Evolutionary conservation across 192 early-diverging fungal species (phyloP).

Genomic region (Entomortierella parvispora): DNA sequence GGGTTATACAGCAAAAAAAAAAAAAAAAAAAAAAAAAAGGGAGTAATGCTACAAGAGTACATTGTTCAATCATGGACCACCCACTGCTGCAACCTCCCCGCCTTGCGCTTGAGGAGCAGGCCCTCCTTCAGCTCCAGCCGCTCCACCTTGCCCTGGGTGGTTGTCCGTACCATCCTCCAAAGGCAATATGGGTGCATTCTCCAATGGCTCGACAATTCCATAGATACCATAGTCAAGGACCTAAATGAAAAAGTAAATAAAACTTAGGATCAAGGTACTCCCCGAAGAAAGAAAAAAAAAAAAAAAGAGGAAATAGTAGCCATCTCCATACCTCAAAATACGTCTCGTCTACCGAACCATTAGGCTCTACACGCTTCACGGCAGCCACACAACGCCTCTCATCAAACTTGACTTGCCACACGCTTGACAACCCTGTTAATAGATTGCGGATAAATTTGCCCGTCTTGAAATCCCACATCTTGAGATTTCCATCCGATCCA

Average conservation of each 20-base stretch:
- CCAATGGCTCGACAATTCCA: slow-evolving; percentile 62
- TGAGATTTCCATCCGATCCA: slow-evolving; percentile 93
- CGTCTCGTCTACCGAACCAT: slow-evolving; percentile 58
- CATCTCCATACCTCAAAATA: slow-evolving; percentile 74
- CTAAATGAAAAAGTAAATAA: slow-evolving; percentile 4
- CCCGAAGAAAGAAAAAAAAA: background rate
- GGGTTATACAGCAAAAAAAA: no score
- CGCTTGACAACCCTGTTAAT: slow-evolving; percentile 80
- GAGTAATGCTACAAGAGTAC: no score
- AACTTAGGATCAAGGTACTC: slow-evolving; percentile 4
- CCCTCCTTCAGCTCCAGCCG: background rate
- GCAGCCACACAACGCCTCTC: slow-evolving; percentile 83
- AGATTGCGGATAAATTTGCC: slow-evolving; percentile 88
- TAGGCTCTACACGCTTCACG: slow-evolving; percentile 62
- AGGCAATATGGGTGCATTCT: slow-evolving; percentile 39
- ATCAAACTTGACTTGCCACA: slow-evolving; percentile 97
- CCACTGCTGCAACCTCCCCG: background rate
- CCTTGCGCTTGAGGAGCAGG: background rate
- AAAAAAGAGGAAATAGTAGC: background rate
- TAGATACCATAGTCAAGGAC: slow-evolving; percentile 77
- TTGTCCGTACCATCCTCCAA: slow-evolving; percentile 6
- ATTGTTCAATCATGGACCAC: background rate
- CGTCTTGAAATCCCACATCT: slow-evolving; percentile 96
- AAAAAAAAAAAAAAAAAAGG: slow-evolving; percentile 1
- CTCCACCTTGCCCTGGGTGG: background rate